Evolutionary conservation across 352 stramenopile genomes (phyloP).

Genomic region (Globisporangium nunn): DNA sequence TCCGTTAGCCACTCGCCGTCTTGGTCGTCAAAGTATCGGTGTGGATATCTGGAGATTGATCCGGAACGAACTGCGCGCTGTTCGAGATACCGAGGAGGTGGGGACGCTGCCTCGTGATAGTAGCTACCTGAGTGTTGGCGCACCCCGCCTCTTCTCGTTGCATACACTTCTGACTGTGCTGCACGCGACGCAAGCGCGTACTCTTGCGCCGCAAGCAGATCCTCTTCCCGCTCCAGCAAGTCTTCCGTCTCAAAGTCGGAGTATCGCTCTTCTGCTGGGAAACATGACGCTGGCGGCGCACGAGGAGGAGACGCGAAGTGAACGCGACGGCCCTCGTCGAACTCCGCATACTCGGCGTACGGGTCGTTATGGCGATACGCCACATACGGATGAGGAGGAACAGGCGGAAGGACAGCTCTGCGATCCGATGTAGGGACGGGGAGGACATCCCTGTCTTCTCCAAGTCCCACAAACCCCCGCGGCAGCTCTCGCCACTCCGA

Average conservation of each 20-base stretch:
- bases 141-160: not conserved
- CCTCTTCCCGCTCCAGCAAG: slow-evolving; percentile 11
- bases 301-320: not conserved
- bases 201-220: slow-evolving; percentile 6
- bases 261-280: slow-evolving; percentile 3
- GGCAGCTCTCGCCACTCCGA: slow-evolving; percentile 7
- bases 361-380: not conserved
- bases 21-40: slow-evolving; percentile 4
- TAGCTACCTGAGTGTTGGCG: not conserved
- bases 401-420: not conserved
- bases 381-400: not conserved
- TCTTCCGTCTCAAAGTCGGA: slow-evolving; percentile 6
- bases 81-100: slow-evolving; percentile 1
- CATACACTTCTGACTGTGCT: not conserved
- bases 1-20: slow-evolving; percentile 12
- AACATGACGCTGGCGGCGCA: not conserved
- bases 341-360: slow-evolving; percentile 2
- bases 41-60: not conserved
- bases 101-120: slow-evolving; percentile 2
- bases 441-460: not conserved
- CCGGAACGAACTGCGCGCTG: slow-evolving; percentile 1
- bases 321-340: not conserved
- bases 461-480: slow-evolving; percentile 1
- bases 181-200: slow-evolving; percentile 1
- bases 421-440: not conserved